phyloP scores from a whole-genome alignment of 2,329 filamentous ascomycete species.

The Aspergillus sp. region DNA sequence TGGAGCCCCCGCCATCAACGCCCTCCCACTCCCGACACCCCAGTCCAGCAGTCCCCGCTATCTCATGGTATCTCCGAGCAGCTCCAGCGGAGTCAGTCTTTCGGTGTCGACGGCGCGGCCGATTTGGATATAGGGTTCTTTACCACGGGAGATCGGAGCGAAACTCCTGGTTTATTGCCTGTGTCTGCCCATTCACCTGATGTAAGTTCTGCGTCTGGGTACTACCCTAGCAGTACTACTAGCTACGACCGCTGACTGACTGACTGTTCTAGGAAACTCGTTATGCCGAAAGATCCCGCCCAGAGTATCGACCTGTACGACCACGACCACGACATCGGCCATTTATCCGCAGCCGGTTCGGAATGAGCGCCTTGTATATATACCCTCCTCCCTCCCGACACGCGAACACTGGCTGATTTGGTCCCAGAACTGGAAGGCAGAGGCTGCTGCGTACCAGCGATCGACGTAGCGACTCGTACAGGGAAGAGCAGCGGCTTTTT shows the following conservation, averaged over 20 bases:
- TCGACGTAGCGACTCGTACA: too few relatives aligned
- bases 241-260: neutral
- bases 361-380: slow-evolving; percentile 17
- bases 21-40: slow-evolving; percentile 1
- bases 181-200: too few relatives aligned
- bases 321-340: slow-evolving; percentile 10
- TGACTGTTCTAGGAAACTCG: slow-evolving; percentile 2
- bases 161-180: too few relatives aligned
- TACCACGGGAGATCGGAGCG: slow-evolving; percentile 1
- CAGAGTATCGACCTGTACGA: slow-evolving; percentile 10
- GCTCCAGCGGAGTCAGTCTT: slow-evolving; percentile 13
- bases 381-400: too few relatives aligned
- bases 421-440: slow-evolving; percentile 8
- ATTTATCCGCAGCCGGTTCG: slow-evolving; percentile 10
- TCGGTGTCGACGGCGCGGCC: slow-evolving; percentile 14
- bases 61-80: slow-evolving; percentile 16
- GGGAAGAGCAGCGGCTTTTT: slow-evolving; percentile 18
- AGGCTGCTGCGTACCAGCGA: slow-evolving; percentile 8
- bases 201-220: too few relatives aligned
- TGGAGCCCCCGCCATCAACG: slow-evolving; percentile 4
- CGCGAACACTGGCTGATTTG: slow-evolving; percentile 9
- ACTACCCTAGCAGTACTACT: too few relatives aligned
- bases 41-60: slow-evolving; percentile 6
- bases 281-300: slow-evolving; percentile 12
- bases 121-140: slow-evolving; percentile 6